phyloP scores from a whole-genome alignment of 2,329 filamentous ascomycete species.

The Hypoxylon rubiginosum region DNA sequence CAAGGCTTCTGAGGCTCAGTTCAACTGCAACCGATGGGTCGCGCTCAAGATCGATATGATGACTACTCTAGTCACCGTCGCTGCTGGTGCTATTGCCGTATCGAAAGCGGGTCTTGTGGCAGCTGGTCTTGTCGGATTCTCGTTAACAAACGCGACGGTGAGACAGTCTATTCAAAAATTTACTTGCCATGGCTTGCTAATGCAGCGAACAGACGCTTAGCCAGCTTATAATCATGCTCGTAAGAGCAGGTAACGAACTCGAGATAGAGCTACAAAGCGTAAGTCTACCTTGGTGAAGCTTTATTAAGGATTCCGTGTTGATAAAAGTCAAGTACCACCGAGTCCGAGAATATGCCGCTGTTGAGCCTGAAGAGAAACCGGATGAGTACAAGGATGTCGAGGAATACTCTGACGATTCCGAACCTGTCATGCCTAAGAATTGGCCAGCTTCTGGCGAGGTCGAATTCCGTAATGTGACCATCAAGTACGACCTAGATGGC shows the following conservation, averaged over 20 bases:
- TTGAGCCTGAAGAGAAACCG: slow-evolving; percentile 61
- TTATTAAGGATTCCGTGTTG: slow-evolving; percentile 4
- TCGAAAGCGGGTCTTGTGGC: slow-evolving; percentile 61
- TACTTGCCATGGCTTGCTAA: slow-evolving; percentile 25
- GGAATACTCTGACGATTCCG: slow-evolving; percentile 57
- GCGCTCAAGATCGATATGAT: slow-evolving; percentile 67
- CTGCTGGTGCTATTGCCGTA: slow-evolving; percentile 66
- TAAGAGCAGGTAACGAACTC: slow-evolving; percentile 68
- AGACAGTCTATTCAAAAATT: not conserved
- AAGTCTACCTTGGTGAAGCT: slow-evolving; percentile 43
- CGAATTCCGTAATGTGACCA: slow-evolving; percentile 65
- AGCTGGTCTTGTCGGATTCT: slow-evolving; percentile 69
- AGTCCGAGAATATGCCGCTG: slow-evolving; percentile 63
- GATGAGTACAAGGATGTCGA: slow-evolving; percentile 58
- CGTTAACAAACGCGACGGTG: slow-evolving; percentile 67
- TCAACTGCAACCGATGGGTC: slow-evolving; percentile 71
- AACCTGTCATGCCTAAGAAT: slow-evolving; percentile 56
- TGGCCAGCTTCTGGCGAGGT: slow-evolving; percentile 64
- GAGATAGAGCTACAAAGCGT: slow-evolving; percentile 70
- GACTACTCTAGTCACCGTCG: slow-evolving; percentile 65
- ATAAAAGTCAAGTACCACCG: slow-evolving; percentile 58
- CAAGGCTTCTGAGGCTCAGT: slow-evolving; percentile 63
- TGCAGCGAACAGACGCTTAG: slow-evolving; percentile 57
- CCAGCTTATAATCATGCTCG: slow-evolving; percentile 64
- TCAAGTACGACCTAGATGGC: slow-evolving; percentile 61